A percentile compares a stretch with the other conserved stretches of the same genome.
Evolutionary conservation across 495 filamentous ascomycete species (phyloP).

Genomic region (Parmelia sp.): DNA sequence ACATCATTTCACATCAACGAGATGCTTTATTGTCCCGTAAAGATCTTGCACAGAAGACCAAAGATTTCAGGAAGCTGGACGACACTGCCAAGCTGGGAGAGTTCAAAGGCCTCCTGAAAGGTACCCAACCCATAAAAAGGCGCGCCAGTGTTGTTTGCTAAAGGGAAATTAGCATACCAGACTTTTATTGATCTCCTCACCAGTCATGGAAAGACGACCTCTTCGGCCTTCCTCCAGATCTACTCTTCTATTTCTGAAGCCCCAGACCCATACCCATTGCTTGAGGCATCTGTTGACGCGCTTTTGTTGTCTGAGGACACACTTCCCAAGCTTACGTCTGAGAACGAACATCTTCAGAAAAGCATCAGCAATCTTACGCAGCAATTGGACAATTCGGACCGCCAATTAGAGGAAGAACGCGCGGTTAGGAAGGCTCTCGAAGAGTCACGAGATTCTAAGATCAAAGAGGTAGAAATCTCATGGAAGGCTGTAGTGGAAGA

Average conservation of each 20-base stretch:
- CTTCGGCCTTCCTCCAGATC: slow-evolving; percentile 81
- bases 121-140: slow-evolving; percentile 35
- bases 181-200: slow-evolving; percentile 93
- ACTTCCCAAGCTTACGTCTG: slow-evolving; percentile 74
- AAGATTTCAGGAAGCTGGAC: slow-evolving; percentile 93
- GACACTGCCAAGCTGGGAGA: slow-evolving; percentile 82
- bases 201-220: slow-evolving; percentile 86
- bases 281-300: slow-evolving; percentile 93
- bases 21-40: slow-evolving; percentile 92
- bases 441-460: slow-evolving; percentile 62
- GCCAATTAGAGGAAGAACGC: slow-evolving; percentile 65
- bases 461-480: slow-evolving; percentile 81
- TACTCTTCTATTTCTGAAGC: slow-evolving; percentile 94
- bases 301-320: slow-evolving; percentile 86
- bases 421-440: slow-evolving; percentile 66
- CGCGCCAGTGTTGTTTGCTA: slow-evolving; percentile 5
- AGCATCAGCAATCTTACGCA: slow-evolving; percentile 73
- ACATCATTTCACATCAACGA: slow-evolving; percentile 85
- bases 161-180: slow-evolving; percentile 70
- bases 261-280: slow-evolving; percentile 90
- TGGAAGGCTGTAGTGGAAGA: slow-evolving; percentile 91
- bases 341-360: slow-evolving; percentile 79
- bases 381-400: slow-evolving; percentile 85
- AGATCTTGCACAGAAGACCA: slow-evolving; percentile 95
- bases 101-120: slow-evolving; percentile 83